Evolutionary conservation across 257 asterid genomes (phyloP).

Genomic region (Solanum peruvianum): DNA sequence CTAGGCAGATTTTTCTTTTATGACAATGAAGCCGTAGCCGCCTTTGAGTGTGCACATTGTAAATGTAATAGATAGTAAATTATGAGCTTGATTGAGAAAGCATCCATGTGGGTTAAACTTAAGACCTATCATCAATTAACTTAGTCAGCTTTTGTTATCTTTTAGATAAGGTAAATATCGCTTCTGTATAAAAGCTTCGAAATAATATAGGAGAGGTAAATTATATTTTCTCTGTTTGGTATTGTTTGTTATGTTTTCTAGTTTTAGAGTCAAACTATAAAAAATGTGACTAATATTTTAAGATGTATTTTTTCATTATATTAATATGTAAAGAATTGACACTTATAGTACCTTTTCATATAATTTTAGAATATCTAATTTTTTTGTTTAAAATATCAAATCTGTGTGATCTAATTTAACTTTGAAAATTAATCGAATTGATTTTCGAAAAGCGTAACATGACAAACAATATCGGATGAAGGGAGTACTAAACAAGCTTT

Average conservation of each 20-base stretch:
- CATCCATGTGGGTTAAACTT: background rate
- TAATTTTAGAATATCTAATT: too few relatives aligned
- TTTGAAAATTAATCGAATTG: too few relatives aligned
- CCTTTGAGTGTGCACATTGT: background rate
- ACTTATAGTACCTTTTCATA: too few relatives aligned
- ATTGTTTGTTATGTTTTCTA: too few relatives aligned
- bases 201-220: background rate
- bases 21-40: rapidly evolving
- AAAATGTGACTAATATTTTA: too few relatives aligned
- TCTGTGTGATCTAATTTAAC: too few relatives aligned
- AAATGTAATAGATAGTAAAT: background rate
- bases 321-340: too few relatives aligned
- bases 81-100: background rate
- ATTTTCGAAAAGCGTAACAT: too few relatives aligned
- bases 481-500: rapidly evolving
- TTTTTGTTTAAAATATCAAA: too few relatives aligned
- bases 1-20: background rate
- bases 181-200: rapidly evolving
- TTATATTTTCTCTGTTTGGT: rapidly evolving
- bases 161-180: background rate
- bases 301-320: too few relatives aligned
- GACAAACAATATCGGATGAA: too few relatives aligned
- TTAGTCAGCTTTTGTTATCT: background rate
- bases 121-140: background rate
- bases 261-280: too few relatives aligned